These are phyloP conservation scores for Kwoniella sp. DNA, from an alignment of 768 basidiomycete genomes.

Conservation along the genomic window DNA sequence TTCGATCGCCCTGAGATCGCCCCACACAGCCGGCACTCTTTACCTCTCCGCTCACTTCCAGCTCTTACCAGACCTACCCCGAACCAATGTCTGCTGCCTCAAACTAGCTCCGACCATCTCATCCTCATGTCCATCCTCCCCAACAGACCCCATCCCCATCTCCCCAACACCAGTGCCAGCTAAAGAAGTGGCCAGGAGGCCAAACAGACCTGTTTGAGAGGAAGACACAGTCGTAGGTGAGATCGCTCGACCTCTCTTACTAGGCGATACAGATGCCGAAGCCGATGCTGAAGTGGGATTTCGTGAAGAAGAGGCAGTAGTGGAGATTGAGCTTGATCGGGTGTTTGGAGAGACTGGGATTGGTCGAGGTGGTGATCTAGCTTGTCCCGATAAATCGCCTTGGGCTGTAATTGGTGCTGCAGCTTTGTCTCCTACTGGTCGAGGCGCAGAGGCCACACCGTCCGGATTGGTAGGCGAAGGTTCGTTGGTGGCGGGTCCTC, in stretches of 20 bases:
- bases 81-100: slow-evolving; percentile 9
- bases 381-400: not conserved
- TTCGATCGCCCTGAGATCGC: not conserved
- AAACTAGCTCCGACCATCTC: slow-evolving; percentile 19
- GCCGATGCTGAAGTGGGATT: not conserved
- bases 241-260: not conserved
- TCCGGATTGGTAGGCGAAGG: slow-evolving; percentile 20
- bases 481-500: slow-evolving; percentile 16
- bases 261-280: not conserved
- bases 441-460: not conserved
- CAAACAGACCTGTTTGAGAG: slow-evolving; percentile 16
- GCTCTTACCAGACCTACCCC: slow-evolving; percentile 4
- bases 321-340: slow-evolving; percentile 15
- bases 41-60: slow-evolving; percentile 6
- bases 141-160: not conserved
- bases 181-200: slow-evolving; percentile 18
- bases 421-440: not conserved
- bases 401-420: not conserved
- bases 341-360: slow-evolving; percentile 9
- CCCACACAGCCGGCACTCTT: too few species aligned
- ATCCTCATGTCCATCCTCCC: slow-evolving; percentile 18
- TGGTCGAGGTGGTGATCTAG: slow-evolving; percentile 13
- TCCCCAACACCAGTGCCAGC: not conserved
- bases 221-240: slow-evolving; percentile 6
- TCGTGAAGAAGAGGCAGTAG: slow-evolving; percentile 10